phyloP scores from a whole-genome alignment of 768 basidiomycete species.

The Leccinum subtestaceum region DNA sequence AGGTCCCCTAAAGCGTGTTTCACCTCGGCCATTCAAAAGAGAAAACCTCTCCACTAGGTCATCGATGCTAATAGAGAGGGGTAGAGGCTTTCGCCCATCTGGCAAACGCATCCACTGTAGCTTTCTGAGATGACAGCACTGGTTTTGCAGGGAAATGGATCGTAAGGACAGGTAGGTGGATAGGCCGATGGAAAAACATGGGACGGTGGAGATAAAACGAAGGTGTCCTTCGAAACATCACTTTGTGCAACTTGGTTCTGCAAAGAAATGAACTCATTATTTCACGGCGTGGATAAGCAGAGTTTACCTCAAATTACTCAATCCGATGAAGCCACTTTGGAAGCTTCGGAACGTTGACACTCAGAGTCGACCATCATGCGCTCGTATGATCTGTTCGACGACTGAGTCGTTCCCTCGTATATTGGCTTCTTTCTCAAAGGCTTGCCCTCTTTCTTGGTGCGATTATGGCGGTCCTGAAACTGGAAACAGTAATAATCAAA shows the following conservation, averaged over 20 bases:
- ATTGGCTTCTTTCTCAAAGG: not conserved
- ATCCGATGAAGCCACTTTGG: not conserved
- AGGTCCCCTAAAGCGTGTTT: not conserved
- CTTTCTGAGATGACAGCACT: not conserved
- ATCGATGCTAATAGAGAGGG: not conserved
- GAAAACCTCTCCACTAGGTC: slow-evolving; percentile 16
- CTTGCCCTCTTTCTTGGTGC: slow-evolving; percentile 4
- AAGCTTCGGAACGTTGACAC: not conserved
- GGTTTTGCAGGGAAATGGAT: slow-evolving; percentile 20
- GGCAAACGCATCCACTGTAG: slow-evolving; percentile 8
- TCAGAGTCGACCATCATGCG: not conserved
- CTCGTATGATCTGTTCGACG: not conserved
- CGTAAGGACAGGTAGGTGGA: slow-evolving; percentile 13
- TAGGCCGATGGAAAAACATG: slow-evolving; percentile 19
- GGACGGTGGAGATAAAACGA: slow-evolving; percentile 3
- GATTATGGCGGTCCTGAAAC: slow-evolving; percentile 18
- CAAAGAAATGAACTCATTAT: not conserved
- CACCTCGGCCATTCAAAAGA: slow-evolving; percentile 15
- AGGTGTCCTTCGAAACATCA: not conserved
- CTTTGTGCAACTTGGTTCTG: not conserved
- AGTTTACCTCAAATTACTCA: not conserved
- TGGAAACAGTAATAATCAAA: not conserved
- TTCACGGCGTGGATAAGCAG: not conserved
- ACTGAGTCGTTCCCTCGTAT: not conserved
- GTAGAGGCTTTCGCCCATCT: not conserved